These are phyloP conservation scores for Podaxis sp. DNA, from an alignment of 768 basidiomycete genomes.

Conservation along the genomic window DNA sequence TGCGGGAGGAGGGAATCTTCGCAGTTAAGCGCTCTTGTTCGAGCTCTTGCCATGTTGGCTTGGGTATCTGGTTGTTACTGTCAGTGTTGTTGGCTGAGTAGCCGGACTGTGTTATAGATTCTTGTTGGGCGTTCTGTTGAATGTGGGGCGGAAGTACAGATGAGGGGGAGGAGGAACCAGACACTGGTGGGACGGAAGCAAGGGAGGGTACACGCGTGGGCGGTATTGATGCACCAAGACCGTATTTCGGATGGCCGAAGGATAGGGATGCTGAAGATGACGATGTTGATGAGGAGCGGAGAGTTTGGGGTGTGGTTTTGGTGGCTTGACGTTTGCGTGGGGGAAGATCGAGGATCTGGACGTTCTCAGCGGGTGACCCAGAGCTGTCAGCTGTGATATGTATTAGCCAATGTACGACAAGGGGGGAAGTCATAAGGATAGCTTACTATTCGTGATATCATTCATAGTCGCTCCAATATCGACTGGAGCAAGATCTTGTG, in stretches of 20 bases:
- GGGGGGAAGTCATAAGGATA: background rate
- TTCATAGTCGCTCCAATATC: slow-evolving; percentile 30
- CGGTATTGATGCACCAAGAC: background rate
- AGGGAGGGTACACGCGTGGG: background rate
- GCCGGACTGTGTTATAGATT: slow-evolving; percentile 1
- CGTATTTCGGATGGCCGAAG: slow-evolving; percentile 1
- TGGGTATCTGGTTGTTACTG: background rate
- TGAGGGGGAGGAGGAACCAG: slow-evolving; percentile 15
- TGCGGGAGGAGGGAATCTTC: slow-evolving; percentile 60
- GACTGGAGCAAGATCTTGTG: slow-evolving; percentile 14
- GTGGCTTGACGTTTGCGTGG: slow-evolving; percentile 21
- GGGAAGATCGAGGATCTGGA: background rate
- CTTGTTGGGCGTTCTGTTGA: background rate
- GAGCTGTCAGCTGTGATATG: slow-evolving; percentile 13
- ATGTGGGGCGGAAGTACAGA: slow-evolving; percentile 1
- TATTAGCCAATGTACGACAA: background rate
- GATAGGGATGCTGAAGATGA: slow-evolving; percentile 3
- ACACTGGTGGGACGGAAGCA: slow-evolving; percentile 1
- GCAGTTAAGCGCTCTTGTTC: slow-evolving; percentile 25
- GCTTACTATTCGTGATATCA: slow-evolving; percentile 50
- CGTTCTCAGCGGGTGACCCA: slow-evolving; percentile 4
- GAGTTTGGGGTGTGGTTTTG: background rate
- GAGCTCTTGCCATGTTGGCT: slow-evolving; percentile 22
- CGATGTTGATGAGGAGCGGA: slow-evolving; percentile 1
- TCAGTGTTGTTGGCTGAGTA: background rate